phyloP scores from a whole-genome alignment of 2,329 filamentous ascomycete species.

The Escovopsis sp. region DNA sequence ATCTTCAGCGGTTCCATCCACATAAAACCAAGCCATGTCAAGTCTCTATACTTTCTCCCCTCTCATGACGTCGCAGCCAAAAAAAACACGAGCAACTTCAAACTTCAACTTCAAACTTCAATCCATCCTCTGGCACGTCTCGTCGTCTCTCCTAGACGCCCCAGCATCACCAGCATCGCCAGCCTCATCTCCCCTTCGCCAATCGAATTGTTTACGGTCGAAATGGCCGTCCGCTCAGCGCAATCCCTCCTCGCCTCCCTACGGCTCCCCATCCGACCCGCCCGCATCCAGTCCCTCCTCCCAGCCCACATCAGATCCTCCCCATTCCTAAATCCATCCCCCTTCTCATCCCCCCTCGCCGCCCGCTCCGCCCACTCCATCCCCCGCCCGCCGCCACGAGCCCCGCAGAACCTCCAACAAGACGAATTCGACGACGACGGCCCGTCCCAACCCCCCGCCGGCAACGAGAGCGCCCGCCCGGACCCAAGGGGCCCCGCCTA shows the following conservation, averaged over 20 bases:
- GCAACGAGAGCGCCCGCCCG: constrained; percentile 16
- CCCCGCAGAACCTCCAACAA: neutral
- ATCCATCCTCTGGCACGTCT: too few relatives aligned
- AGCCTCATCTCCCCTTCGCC: too few relatives aligned
- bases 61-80: neutral
- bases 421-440: neutral
- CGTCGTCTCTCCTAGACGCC: too few relatives aligned
- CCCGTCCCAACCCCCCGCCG: constrained; percentile 5
- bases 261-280: constrained; percentile 5
- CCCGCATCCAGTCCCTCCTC: constrained; percentile 9
- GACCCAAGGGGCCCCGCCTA: constrained; percentile 39
- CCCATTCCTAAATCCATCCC: constrained; percentile 4
- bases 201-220: neutral
- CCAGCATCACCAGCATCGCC: too few relatives aligned
- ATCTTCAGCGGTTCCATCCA: too few relatives aligned
- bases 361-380: constrained; percentile 21
- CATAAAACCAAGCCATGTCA: constrained; percentile 5
- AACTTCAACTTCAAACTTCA: neutral
- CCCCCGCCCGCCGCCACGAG: constrained; percentile 16
- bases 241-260: constrained; percentile 8
- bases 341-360: constrained; percentile 5
- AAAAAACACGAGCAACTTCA: neutral
- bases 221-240: constrained; percentile 16
- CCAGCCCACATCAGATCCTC: constrained; percentile 6
- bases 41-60: constrained; percentile 5